These are phyloP conservation scores for Bryoerythrophyllum caledonicum DNA, from an alignment of 225 moss, liverwort and hornwort genomes.

Conservation along the genomic window DNA sequence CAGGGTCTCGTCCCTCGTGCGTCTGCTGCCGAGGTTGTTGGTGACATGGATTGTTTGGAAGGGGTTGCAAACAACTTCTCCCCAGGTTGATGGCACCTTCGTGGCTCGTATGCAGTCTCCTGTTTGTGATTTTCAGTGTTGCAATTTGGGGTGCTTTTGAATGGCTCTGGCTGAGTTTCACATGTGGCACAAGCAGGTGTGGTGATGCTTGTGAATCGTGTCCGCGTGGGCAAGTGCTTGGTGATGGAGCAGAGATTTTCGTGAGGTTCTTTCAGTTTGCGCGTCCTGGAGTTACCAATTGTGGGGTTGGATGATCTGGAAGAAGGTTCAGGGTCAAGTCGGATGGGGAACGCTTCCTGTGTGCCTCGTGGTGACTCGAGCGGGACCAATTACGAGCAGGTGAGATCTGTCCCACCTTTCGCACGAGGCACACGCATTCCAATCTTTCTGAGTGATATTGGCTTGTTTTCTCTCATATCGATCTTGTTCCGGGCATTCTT, in stretches of 20 bases:
- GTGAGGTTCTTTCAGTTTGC: not conserved
- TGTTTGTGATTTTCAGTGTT: not conserved
- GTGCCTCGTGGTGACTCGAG: not conserved
- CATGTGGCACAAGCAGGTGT: not conserved
- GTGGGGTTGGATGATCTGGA: not conserved
- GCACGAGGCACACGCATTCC: too few relatives aligned
- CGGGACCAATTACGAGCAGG: not conserved
- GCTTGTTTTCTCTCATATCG: not conserved
- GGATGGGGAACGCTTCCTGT: not conserved
- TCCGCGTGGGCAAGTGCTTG: not conserved
- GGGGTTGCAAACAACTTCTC: too few relatives aligned
- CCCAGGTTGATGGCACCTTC: too few relatives aligned
- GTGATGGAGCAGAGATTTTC: not conserved
- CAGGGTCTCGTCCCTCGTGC: too few relatives aligned
- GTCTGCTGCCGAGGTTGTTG: too few relatives aligned
- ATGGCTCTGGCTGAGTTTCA: not conserved
- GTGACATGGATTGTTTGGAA: too few relatives aligned
- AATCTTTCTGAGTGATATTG: not conserved
- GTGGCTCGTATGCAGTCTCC: not conserved
- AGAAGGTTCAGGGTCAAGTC: rapidly evolving
- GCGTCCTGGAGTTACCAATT: not conserved
- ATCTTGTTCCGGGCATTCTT: not conserved
- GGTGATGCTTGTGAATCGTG: not conserved
- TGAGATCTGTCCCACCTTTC: not conserved
- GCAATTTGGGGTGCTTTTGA: not conserved